Conservation (phyloP, 495 filamentous ascomycete genomes). For the Pseudomonodictys pantanalensis region DNA sequence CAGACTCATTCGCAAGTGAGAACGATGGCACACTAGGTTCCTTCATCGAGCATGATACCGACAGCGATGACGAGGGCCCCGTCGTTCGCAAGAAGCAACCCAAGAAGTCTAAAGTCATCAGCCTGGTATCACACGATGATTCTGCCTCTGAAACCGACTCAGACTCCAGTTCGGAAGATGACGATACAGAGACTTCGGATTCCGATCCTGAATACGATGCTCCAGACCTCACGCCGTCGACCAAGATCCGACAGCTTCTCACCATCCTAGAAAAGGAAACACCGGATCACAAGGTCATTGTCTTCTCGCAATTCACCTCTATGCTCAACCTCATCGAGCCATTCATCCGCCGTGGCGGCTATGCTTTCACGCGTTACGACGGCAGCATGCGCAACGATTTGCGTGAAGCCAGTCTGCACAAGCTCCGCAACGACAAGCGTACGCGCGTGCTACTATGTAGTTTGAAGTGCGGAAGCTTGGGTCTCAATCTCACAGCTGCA, state of each 20-base stretch:
- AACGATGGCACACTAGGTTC: conserved; percentile 40
- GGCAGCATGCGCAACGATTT: conserved; percentile 92
- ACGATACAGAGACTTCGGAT: conserved; percentile 34
- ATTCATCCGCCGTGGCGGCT: conserved; percentile 69
- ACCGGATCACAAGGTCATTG: conserved; percentile 83
- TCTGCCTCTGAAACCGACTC: conserved; percentile 38
- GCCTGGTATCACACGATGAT: conserved; percentile 37
- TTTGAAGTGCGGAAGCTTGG: conserved; percentile 87
- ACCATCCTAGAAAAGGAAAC: conserved; percentile 76
- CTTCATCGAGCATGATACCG: conserved; percentile 27
- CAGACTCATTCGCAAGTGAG: conserved; percentile 44
- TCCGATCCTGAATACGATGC: conserved; percentile 46
- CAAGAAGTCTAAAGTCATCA: conserved; percentile 39
- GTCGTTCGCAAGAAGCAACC: conserved; percentile 40
- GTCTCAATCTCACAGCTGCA: conserved; percentile 91
- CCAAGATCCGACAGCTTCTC: conserved; percentile 86
- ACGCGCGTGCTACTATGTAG: conserved; percentile 84
- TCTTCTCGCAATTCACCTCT: conserved; percentile 95
- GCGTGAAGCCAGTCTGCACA: conserved; percentile 79
- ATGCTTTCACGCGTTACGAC: conserved; percentile 85
- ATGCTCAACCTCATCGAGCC: conserved; percentile 97
- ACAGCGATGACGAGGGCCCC: conserved; percentile 31
- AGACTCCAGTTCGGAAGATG: conserved; percentile 31
- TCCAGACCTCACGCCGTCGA: conserved; percentile 62
- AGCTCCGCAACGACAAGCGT: conserved; percentile 66